Conservation (phyloP, 169 alveolate species). For the Plasmodium chabaudi region DNA sequence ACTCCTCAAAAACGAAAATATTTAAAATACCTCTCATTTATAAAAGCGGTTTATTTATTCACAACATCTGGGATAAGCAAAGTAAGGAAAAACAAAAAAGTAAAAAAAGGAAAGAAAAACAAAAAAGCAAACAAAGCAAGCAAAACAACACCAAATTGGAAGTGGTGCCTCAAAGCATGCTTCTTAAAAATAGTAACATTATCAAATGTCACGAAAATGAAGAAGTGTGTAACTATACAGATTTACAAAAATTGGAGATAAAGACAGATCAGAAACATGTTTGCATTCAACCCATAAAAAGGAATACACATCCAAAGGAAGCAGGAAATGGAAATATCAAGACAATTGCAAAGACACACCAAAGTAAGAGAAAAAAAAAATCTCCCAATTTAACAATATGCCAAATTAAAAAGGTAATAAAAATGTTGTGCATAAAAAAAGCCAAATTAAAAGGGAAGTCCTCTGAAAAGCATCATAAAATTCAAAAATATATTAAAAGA, state of each 20-base stretch:
- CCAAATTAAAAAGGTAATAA: not conserved
- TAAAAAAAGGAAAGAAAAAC: not conserved
- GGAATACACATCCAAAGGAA: not conserved
- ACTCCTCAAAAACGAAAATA: constrained; percentile 60
- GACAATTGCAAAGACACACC: not conserved
- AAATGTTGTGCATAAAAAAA: not conserved
- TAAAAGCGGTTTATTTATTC: constrained; percentile 15
- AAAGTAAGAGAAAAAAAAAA: not conserved
- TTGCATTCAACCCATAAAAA: not conserved
- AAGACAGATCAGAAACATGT: not conserved
- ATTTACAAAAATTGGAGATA: not conserved
- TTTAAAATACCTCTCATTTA: constrained; percentile 65
- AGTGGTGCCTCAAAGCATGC: not conserved
- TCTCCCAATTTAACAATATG: no score
- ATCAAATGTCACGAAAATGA: not conserved
- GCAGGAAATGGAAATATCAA: not conserved
- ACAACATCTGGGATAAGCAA: constrained; percentile 1
- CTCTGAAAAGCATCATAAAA: not conserved
- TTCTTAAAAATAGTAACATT: not conserved
- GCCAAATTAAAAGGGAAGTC: not conserved
- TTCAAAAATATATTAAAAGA: not conserved
- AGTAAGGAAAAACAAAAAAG: not conserved
- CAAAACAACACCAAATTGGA: not conserved
- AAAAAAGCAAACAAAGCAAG: not conserved
- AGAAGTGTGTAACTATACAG: not conserved